phyloP scores from a whole-genome alignment of 768 basidiomycete genomes.

The Candolleomyces efflorescens region DNA sequence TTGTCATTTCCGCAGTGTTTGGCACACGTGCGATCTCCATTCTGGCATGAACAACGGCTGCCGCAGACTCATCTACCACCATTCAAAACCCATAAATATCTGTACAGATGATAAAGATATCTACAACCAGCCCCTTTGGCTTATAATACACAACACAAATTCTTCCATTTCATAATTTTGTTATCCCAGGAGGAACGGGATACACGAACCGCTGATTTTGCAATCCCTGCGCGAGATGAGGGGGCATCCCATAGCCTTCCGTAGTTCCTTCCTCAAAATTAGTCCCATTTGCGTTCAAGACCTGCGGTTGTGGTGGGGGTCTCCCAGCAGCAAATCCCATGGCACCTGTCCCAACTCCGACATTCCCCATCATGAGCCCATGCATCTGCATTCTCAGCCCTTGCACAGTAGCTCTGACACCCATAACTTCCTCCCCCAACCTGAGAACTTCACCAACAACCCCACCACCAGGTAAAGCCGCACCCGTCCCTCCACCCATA shows the following conservation, averaged over 20 bases:
- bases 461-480: slow-evolving; percentile 53
- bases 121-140: background rate
- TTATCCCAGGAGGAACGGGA: slow-evolving; percentile 20
- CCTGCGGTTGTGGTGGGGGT: background rate
- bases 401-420: slow-evolving; percentile 63
- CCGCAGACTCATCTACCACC: too few species aligned
- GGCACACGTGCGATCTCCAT: too few species aligned
- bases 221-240: background rate
- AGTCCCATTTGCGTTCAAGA: background rate
- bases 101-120: background rate
- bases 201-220: background rate
- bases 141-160: background rate
- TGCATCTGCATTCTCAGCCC: slow-evolving; percentile 82
- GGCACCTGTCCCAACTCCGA: background rate
- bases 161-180: slow-evolving; percentile 25
- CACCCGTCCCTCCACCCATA: slow-evolving; percentile 18
- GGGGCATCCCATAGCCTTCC: background rate
- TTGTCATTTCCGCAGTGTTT: too few species aligned
- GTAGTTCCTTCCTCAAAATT: background rate
- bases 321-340: slow-evolving; percentile 3
- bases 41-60: too few species aligned
- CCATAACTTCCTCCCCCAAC: slow-evolving; percentile 69
- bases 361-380: slow-evolving; percentile 47
- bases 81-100: too few species aligned
- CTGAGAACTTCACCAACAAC: slow-evolving; percentile 67